A percentile compares a stretch with the other conserved stretches of the same genome.
phyloP scores from a whole-genome alignment of 352 stramenopile species.

The Phytophthora fragariae region DNA sequence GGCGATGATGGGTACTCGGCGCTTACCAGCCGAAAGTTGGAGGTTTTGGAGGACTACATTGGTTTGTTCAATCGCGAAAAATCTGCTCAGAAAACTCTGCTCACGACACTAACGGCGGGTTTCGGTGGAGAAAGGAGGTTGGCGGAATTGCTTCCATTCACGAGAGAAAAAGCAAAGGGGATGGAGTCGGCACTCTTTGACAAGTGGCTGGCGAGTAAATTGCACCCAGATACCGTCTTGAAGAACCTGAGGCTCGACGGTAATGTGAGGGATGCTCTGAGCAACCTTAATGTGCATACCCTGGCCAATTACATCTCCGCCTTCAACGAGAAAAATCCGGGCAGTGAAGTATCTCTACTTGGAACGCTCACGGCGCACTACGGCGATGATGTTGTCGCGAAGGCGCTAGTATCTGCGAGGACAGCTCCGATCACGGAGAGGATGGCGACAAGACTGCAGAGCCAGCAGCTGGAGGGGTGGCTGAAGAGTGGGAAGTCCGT shows the following conservation, averaged over 20 bases:
- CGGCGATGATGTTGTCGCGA: not conserved
- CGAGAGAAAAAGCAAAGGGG: not conserved
- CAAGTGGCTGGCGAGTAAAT: not conserved
- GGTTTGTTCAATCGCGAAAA: not conserved
- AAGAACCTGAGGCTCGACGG: not conserved
- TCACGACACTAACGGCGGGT: not conserved
- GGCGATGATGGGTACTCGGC: not conserved
- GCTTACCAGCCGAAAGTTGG: not conserved
- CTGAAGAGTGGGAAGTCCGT: not conserved
- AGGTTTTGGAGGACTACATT: not conserved
- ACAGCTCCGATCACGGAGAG: not conserved
- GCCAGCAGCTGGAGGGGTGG: not conserved
- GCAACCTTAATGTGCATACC: not conserved
- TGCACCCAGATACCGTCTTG: not conserved
- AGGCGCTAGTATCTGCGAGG: not conserved
- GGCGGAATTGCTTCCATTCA: not conserved
- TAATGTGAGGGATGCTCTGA: not conserved
- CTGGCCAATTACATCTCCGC: not conserved
- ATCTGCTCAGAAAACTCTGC: not conserved
- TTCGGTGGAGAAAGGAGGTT: not conserved
- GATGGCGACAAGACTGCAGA: not conserved
- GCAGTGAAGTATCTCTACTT: not conserved
- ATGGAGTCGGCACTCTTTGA: not conserved
- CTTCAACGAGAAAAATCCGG: slow-evolving; percentile 2
- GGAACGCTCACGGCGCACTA: not conserved